Base-by-base conservation (phyloP, 495 filamentous ascomycete genomes). In the Neurospora sp. region DNA sequence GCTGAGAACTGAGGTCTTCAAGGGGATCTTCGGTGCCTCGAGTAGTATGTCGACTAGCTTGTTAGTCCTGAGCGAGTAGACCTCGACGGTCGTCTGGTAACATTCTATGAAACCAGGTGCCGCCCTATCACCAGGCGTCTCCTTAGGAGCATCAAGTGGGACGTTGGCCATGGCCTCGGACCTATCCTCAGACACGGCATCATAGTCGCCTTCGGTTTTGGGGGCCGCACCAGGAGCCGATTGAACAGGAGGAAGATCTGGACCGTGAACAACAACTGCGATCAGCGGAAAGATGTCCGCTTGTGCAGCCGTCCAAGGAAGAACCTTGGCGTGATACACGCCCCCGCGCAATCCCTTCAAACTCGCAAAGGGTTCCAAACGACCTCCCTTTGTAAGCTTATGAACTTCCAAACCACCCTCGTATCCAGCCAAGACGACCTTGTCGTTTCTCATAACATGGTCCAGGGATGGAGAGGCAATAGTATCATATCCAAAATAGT, bases 81-180 rank as follows among this genome's bases (percentile, higher is more conserved):
- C 85, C 72, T 97, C 93, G 5, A 95, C 93, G 0, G 90, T 90
- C 2, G 94, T 97, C 79, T 96, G 93, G 77, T 94, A 96, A 39
- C 84, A 85, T 10, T 85, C 83, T 40, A 86, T 77, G 18, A 77
- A 76, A 80, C 85, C 73, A 84, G 83, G 39, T 18, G 75, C 38
- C 69, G 48, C n/a, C 39, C 75, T 73, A 54, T 69, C 73, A 35
- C 71, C 44, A 3, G 72, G 20, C 27, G 73, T 74, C 41, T 79
- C 77, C 38, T 72, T 78, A 3, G 73, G 41, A 7, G 74, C 71
- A 11, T 80, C 82, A 72, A 69, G 79, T 77, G 73, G 77, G 44
- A 73, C 70, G 35, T 74, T 79, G 35, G 75, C 76, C 79, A 78
- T 78, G 62, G 76, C 77, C 71, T 83, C 84, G 54, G 82, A 81